phyloP scores from a whole-genome alignment of 306 rosid species.

The Lathyrus sativus region DNA sequence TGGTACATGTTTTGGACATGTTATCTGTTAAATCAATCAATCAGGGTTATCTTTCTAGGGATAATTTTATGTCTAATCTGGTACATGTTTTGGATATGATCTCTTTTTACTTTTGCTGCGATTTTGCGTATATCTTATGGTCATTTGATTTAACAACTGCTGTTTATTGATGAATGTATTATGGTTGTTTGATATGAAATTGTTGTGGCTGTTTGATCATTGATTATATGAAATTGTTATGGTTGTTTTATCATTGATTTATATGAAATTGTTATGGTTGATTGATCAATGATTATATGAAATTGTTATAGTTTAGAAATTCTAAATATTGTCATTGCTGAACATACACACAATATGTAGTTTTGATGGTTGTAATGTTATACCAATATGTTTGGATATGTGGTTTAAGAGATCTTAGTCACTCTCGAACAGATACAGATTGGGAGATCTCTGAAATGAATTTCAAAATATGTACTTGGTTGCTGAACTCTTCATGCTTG shows the following conservation, averaged over 20 bases:
- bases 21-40: conserved; percentile 25
- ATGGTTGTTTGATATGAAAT: background rate
- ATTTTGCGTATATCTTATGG: background rate
- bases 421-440: too few species aligned
- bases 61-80: background rate
- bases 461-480: too few species aligned
- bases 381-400: background rate
- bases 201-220: background rate
- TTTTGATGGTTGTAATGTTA: background rate
- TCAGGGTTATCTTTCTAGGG: conserved; percentile 14
- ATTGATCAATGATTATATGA: background rate
- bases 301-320: background rate
- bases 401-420: background rate
- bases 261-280: background rate
- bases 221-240: background rate
- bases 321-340: background rate
- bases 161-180: too few species aligned
- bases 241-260: background rate
- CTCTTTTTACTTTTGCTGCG: background rate
- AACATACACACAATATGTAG: background rate
- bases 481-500: background rate
- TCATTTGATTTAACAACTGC: background rate
- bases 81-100: conserved; percentile 1
- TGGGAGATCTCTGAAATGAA: too few species aligned
- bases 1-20: conserved; percentile 1